These are phyloP conservation scores for Arachis hypogaea DNA, from an alignment of 306 rosid species.

Conservation along the genomic window DNA sequence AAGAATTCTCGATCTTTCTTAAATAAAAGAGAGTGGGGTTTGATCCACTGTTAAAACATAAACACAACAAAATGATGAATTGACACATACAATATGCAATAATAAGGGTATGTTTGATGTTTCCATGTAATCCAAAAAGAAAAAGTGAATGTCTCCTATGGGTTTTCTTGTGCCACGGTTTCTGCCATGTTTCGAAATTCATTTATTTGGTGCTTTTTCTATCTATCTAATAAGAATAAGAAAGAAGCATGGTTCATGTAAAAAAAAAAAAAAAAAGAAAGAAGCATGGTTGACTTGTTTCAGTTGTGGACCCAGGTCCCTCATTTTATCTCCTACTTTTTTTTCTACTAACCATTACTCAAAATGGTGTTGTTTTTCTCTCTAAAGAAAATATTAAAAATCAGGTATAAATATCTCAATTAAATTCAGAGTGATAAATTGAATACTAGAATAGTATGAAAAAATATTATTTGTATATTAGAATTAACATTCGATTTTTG, in stretches of 20 bases:
- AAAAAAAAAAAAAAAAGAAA: too few species aligned
- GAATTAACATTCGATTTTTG: too few species aligned
- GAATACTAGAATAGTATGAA: too few species aligned
- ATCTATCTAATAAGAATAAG: background rate
- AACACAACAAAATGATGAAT: conserved; percentile 2
- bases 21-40: background rate
- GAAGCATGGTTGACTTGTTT: too few species aligned
- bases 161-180: conserved; percentile 25
- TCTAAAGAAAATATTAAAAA: too few species aligned
- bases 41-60: conserved; percentile 27
- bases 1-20: background rate
- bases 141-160: conserved; percentile 8
- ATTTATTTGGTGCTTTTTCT: conserved; percentile 25
- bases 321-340: background rate
- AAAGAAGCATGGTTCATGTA: background rate
- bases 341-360: too few species aligned
- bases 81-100: background rate
- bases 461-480: too few species aligned
- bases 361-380: too few species aligned
- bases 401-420: too few species aligned
- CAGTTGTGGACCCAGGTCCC: background rate
- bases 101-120: too few species aligned
- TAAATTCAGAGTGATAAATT: too few species aligned
- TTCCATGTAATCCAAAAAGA: too few species aligned
- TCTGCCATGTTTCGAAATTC: conserved; percentile 24